phyloP scores from a whole-genome alignment of 1,284 basidiomycete species.

The Trametes versicolor region DNA sequence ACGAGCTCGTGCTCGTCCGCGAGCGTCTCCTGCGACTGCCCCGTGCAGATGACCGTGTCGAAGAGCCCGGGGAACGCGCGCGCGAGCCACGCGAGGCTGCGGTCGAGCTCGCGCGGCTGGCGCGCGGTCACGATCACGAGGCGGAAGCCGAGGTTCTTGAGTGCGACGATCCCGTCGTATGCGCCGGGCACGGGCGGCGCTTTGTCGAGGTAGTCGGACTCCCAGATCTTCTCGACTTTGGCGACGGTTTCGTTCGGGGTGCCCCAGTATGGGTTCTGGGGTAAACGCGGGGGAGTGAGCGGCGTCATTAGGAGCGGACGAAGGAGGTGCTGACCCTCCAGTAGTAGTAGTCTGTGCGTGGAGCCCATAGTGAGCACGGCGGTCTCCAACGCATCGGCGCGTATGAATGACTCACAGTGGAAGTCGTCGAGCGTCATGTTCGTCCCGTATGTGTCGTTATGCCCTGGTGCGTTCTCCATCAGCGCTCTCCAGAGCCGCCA shows the following conservation, averaged over 20 bases:
- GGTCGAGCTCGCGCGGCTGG: constrained; percentile 61
- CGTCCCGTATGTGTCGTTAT: constrained; percentile 72
- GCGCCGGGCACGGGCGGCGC: constrained; percentile 72
- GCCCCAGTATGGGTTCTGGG: constrained; percentile 66
- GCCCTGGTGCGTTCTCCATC: constrained; percentile 57
- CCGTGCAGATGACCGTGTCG: constrained; percentile 78
- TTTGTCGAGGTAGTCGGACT: constrained; percentile 59
- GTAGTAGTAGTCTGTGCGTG: constrained; percentile 63
- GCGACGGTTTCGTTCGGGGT: constrained; percentile 64
- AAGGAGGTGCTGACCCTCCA: constrained; percentile 60
- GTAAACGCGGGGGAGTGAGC: not conserved
- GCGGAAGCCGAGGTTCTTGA: constrained; percentile 72
- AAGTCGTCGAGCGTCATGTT: constrained; percentile 63
- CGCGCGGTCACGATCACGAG: constrained; percentile 83
- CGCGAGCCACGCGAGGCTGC: constrained; percentile 75
- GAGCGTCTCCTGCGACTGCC: constrained; percentile 69
- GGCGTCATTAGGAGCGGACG: not conserved
- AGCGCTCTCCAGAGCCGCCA: constrained; percentile 3
- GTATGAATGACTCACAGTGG: constrained; percentile 61
- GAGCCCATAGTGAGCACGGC: not conserved
- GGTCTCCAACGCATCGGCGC: not conserved
- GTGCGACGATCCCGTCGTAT: constrained; percentile 62
- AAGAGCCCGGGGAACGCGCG: constrained; percentile 75
- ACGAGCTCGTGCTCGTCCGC: constrained; percentile 59
- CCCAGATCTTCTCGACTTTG: constrained; percentile 72